Base-by-base conservation (phyloP, 2,329 filamentous ascomycete species). In the Ramichloridium luteum region DNA sequence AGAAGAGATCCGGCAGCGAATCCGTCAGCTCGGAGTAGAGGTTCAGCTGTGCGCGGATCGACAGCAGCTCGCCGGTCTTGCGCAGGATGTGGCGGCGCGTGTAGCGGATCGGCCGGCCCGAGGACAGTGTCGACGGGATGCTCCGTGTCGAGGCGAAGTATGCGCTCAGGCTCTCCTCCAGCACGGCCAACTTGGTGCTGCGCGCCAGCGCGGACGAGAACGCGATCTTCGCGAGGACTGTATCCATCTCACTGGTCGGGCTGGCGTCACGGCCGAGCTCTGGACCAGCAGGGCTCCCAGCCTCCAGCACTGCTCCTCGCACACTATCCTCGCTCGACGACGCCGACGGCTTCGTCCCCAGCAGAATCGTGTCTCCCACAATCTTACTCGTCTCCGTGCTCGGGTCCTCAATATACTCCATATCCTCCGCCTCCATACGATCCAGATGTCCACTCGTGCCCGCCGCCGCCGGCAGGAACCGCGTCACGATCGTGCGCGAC, bases 11-110 rank as follows among this genome's bases (percentile, higher is more conserved):
- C 0, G 90, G 90, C 12, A 96, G 68, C 12, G 82, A 84, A 59
- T 98, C 90, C 0, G 90, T 96, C 18, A 98, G 72, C 57, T 96
- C 90, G 1, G 84, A 93, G 62, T 96, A 96, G 46, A 96, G 79
- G 53, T 98, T 98, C 29, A 98, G 68, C 50, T 93, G 85, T 1
- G 88, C 88, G 28, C 90, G 78, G 31, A 96, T 74, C 49, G 77
- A 80, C 12, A 96, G 71, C 5, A 98, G 68, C 57, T 96, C 84
- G 38, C 90, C 90, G 0, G 90, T 96, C 59, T 94, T 93, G 44
- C 82, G 78, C 15, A 96, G 67, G 50, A 96, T 88, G 56, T 93
- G 88, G 32, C 70, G 68, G 31, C 85, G 69, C 13, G 69, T 73
- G 42, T 77, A 80, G 5, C 75, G 70, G 3, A 75, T 55, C 25